These are phyloP conservation scores for Carallia pectinifolia DNA, from an alignment of 345 rosid genomes.

Conservation along the genomic window DNA sequence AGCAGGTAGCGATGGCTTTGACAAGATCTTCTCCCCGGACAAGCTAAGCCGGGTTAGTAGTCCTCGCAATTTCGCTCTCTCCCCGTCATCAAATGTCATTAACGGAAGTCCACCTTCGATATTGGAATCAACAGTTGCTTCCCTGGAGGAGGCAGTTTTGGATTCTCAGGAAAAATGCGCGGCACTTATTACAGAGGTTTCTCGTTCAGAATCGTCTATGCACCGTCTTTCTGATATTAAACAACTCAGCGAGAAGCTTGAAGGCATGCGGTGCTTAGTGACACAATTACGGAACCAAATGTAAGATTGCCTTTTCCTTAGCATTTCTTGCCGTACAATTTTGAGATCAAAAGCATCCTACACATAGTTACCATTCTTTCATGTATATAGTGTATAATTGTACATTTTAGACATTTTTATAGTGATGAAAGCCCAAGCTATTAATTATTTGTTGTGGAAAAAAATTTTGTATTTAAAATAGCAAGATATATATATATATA, in stretches of 20 bases:
- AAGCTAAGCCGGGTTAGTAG: constrained; percentile 44
- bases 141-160: constrained; percentile 64
- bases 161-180: constrained; percentile 67
- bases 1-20: constrained; percentile 86
- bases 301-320: constrained; percentile 16
- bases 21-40: constrained; percentile 63
- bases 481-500: too few species aligned
- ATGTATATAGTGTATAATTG: constrained; percentile 5
- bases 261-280: constrained; percentile 58
- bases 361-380: constrained; percentile 25
- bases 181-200: constrained; percentile 41
- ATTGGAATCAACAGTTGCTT: constrained; percentile 56
- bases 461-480: too few species aligned
- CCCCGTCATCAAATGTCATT: constrained; percentile 29
- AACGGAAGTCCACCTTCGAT: constrained; percentile 26
- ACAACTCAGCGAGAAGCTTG: constrained; percentile 65
- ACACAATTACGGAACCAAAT: constrained; percentile 60
- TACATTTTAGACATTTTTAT: too few species aligned
- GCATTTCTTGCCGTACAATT: constrained; percentile 17
- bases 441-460: too few species aligned
- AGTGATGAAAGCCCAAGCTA: too few species aligned
- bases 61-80: constrained; percentile 36
- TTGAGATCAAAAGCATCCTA: constrained; percentile 25
- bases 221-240: constrained; percentile 39
- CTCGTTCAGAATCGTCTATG: constrained; percentile 36